Conservation (phyloP, 305 asterid genomes). For the Galium porrigens region DNA sequence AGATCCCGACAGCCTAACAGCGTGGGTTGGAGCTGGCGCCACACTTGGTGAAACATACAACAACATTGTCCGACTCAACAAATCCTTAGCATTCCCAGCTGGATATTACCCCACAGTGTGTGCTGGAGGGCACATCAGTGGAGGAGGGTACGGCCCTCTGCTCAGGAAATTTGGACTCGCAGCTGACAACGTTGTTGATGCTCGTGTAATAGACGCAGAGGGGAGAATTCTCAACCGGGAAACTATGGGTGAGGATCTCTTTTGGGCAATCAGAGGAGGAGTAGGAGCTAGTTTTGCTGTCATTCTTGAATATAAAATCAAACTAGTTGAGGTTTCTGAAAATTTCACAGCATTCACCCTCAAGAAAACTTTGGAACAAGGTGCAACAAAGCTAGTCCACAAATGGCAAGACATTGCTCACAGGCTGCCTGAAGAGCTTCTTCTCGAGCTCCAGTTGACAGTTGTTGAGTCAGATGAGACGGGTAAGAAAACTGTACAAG, state of each 20-base stretch:
- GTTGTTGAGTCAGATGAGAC: background rate
- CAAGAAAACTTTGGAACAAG: constrained; percentile 9
- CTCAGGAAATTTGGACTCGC: constrained; percentile 11
- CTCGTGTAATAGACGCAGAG: background rate
- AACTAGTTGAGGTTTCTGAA: constrained; percentile 4
- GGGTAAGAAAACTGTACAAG: background rate
- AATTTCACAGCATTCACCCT: constrained; percentile 2
- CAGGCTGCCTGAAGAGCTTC: background rate
- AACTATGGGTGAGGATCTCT: constrained; percentile 14
- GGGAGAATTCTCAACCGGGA: constrained; percentile 13
- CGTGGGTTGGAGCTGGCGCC: constrained; percentile 15
- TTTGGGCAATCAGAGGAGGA: constrained; percentile 19
- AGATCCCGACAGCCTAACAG: constrained; percentile 9
- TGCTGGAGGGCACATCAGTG: constrained; percentile 11
- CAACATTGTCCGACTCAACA: background rate
- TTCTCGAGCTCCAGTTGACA: background rate
- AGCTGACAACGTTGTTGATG: constrained; percentile 13
- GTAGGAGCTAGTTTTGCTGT: constrained; percentile 13
- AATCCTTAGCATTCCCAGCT: constrained; percentile 9
- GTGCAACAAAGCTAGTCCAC: constrained; percentile 2
- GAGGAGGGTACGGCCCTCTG: constrained; percentile 16
- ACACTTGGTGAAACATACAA: constrained; percentile 12
- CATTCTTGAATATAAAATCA: constrained; percentile 7
- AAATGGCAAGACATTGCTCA: constrained; percentile 15
- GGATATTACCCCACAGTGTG: constrained; percentile 14